Evolutionary conservation across 73 alveolate species (phyloP).

Genomic region (Paramecium bursaria): DNA sequence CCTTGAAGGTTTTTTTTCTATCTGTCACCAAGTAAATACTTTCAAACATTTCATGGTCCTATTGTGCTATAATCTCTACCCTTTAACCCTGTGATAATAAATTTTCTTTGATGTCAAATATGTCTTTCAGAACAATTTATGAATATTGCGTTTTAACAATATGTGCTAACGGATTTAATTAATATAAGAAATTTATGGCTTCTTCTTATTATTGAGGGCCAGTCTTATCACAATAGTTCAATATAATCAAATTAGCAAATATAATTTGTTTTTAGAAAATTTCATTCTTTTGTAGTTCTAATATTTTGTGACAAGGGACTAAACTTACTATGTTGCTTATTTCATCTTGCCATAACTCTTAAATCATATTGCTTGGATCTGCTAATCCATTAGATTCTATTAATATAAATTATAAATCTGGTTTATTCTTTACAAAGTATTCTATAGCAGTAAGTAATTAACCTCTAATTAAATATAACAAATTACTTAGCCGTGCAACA

Average conservation of each 20-base stretch:
- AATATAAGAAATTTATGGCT: constrained; percentile 13
- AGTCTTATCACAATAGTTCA: constrained; percentile 70
- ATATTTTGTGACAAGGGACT: constrained; percentile 71
- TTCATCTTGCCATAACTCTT: constrained; percentile 80
- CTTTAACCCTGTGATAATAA: not conserved
- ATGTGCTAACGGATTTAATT: constrained; percentile 70
- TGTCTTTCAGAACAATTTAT: not conserved
- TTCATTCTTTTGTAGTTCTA: constrained; percentile 52
- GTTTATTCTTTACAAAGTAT: constrained; percentile 72
- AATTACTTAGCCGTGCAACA: constrained; percentile 81
- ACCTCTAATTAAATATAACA: constrained; percentile 49
- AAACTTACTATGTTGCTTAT: constrained; percentile 73
- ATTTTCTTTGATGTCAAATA: not conserved
- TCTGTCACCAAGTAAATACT: not conserved
- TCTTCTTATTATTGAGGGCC: not conserved
- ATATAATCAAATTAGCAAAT: constrained; percentile 74
- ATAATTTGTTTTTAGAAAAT: constrained; percentile 68
- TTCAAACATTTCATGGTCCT: constrained; percentile 29
- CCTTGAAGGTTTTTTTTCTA: constrained; percentile 16
- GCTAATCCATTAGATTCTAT: constrained; percentile 88
- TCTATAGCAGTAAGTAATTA: constrained; percentile 75
- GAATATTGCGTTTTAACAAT: constrained; percentile 6
- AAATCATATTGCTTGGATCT: constrained; percentile 78
- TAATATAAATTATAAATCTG: constrained; percentile 72
- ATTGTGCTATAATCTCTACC: constrained; percentile 11